A percentile compares a stretch with the other conserved stretches of the same genome.
phyloP scores from a whole-genome alignment of 208 protist genomes.

The Blastocrithidia nonstop region DNA sequence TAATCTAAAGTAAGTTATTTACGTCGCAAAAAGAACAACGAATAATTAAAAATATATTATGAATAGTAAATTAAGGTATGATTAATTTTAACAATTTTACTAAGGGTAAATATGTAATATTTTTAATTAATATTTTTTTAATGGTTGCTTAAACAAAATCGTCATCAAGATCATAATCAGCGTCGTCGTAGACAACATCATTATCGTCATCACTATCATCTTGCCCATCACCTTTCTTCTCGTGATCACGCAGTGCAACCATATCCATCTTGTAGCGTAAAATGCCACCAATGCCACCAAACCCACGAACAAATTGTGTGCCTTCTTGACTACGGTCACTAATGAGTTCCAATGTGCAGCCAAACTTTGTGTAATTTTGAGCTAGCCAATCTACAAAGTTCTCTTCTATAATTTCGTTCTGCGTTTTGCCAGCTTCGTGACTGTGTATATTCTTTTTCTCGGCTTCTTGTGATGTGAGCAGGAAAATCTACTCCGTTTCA shows the following conservation, averaged over 20 bases:
- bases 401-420: constrained; percentile 83
- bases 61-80: too few species aligned
- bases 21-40: too few species aligned
- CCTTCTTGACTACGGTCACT: constrained; percentile 94
- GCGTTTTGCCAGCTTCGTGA: constrained; percentile 68
- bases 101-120: too few species aligned
- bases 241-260: constrained; percentile 74
- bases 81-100: too few species aligned
- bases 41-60: too few species aligned
- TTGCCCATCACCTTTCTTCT: constrained; percentile 58
- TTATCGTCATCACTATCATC: constrained; percentile 37
- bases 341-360: constrained; percentile 89
- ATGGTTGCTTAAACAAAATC: too few species aligned
- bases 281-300: constrained; percentile 95
- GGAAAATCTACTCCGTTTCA: constrained; percentile 35
- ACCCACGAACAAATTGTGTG: constrained; percentile 96
- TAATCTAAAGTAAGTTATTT: too few species aligned
- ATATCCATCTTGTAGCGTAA: constrained; percentile 86
- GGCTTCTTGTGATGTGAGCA: constrained; percentile 63
- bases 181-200: too few species aligned
- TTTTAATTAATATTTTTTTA: too few species aligned
- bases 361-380: constrained; percentile 97
- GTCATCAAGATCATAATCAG: constrained; percentile 86
- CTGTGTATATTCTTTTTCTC: constrained; percentile 62
- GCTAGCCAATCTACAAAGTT: constrained; percentile 98